Conservation (phyloP, 495 filamentous ascomycete species). For the Talaromyces borbonicus region DNA sequence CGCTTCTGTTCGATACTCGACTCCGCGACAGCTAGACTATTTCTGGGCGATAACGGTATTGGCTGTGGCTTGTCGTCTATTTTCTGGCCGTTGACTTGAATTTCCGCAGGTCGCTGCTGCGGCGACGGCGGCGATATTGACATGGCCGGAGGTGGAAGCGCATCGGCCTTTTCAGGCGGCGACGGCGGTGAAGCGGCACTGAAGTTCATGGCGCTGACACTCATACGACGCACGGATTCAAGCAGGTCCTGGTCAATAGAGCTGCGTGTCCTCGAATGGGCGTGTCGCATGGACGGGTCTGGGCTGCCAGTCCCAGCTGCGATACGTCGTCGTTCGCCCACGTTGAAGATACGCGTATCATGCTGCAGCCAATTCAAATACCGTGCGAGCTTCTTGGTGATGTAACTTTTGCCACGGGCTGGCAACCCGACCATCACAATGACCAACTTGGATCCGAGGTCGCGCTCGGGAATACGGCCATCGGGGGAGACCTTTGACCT, state of each 20-base stretch:
- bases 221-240: slow-evolving; percentile 34
- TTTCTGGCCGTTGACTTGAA: slow-evolving; percentile 40
- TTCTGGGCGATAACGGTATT: neutral
- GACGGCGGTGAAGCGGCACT: slow-evolving; percentile 12
- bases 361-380: slow-evolving; percentile 98
- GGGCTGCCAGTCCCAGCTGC: slow-evolving; percentile 49
- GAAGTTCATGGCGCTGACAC: slow-evolving; percentile 29
- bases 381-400: slow-evolving; percentile 92
- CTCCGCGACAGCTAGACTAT: neutral
- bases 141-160: slow-evolving; percentile 30
- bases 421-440: slow-evolving; percentile 98
- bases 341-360: slow-evolving; percentile 91
- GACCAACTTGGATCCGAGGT: slow-evolving; percentile 90
- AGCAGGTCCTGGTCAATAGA: slow-evolving; percentile 32
- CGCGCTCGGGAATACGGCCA: slow-evolving; percentile 80
- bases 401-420: slow-evolving; percentile 92
- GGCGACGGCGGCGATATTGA: no score
- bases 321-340: slow-evolving; percentile 79
- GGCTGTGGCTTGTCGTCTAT: slow-evolving; percentile 12
- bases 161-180: slow-evolving; percentile 16
- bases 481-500: slow-evolving; percentile 90
- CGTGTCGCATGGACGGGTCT: slow-evolving; percentile 20
- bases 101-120: slow-evolving; percentile 29
- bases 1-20: neutral
- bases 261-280: slow-evolving; percentile 15